These are phyloP conservation scores for Talaromyces borbonicus DNA, from an alignment of 495 filamentous ascomycete genomes.

Conservation along the genomic window DNA sequence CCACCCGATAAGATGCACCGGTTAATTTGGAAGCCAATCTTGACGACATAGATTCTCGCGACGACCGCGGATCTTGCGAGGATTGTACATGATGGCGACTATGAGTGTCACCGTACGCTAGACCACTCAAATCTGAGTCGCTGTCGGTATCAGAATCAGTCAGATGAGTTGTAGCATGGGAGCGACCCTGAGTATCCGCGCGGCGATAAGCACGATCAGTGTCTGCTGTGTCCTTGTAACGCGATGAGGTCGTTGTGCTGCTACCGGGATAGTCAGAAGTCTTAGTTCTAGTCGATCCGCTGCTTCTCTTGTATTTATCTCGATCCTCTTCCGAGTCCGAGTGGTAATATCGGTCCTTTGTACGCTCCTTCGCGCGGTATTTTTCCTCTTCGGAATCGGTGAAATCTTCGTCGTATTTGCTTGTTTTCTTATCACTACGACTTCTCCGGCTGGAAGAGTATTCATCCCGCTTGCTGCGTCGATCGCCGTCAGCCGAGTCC, in stretches of 20 bases:
- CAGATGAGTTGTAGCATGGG: constrained; percentile 16
- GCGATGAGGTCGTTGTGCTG: constrained; percentile 13
- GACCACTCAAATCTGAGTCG: constrained; percentile 29
- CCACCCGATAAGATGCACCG: constrained; percentile 3
- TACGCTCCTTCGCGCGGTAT: constrained; percentile 24
- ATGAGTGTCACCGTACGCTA: constrained; percentile 30
- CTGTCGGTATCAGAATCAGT: constrained; percentile 28
- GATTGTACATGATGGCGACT: constrained; percentile 6
- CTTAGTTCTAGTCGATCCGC: background rate
- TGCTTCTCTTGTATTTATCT: constrained; percentile 13
- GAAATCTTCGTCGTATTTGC: constrained; percentile 11
- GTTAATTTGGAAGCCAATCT: background rate
- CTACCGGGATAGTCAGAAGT: constrained; percentile 10
- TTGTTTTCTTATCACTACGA: constrained; percentile 18
- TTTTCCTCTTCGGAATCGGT: constrained; percentile 41
- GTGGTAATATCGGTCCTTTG: constrained; percentile 30
- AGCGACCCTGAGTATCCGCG: constrained; percentile 18
- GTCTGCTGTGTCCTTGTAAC: constrained; percentile 13
- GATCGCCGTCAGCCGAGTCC: constrained; percentile 14
- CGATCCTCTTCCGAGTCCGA: constrained; percentile 23
- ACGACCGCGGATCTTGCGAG: constrained; percentile 7
- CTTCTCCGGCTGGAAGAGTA: constrained; percentile 28
- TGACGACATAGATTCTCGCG: constrained; percentile 6
- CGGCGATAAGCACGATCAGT: constrained; percentile 14
- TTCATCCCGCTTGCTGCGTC: constrained; percentile 10